These are phyloP conservation scores for Dryas integrifolia DNA, from an alignment of 331 rosid species.

Conservation along the genomic window DNA sequence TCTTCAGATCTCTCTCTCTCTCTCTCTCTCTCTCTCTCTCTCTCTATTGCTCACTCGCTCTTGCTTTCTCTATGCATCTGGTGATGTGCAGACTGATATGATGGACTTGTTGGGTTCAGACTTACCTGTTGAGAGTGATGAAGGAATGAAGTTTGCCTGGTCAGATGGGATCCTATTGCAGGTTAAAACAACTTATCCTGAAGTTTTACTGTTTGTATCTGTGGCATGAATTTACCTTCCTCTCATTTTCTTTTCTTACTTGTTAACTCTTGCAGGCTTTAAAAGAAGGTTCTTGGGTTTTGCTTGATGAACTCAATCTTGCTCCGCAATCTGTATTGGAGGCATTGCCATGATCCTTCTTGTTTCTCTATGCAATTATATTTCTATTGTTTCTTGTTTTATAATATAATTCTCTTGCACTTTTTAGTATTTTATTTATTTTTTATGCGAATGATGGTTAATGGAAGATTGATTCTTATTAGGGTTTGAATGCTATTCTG, in stretches of 20 bases:
- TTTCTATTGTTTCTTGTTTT: neutral
- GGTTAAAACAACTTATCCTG: constrained; percentile 31
- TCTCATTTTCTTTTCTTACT: constrained; percentile 4
- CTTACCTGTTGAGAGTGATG: constrained; percentile 85
- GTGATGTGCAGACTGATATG: constrained; percentile 75
- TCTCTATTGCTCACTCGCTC: neutral
- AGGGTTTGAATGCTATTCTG: constrained; percentile 95
- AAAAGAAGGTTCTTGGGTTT: constrained; percentile 94
- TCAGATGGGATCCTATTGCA: constrained; percentile 93
- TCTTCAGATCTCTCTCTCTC: neutral
- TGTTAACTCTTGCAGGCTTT: constrained; percentile 54
- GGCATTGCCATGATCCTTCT: constrained; percentile 27
- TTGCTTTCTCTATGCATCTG: neutral
- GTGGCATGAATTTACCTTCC: constrained; percentile 6
- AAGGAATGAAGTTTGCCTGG: constrained; percentile 88
- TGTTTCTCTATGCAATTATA: neutral
- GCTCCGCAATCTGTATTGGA: constrained; percentile 96
- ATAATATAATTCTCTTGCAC: constrained; percentile 4
- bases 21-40: neutral
- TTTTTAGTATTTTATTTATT: neutral
- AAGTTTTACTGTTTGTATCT: neutral
- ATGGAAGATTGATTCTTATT: neutral
- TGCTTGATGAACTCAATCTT: constrained; percentile 96
- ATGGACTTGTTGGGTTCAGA: constrained; percentile 97
- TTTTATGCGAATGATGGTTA: constrained; percentile 15